phyloP scores from a whole-genome alignment of 352 stramenopile genomes.

The Globisporangium splendens region DNA sequence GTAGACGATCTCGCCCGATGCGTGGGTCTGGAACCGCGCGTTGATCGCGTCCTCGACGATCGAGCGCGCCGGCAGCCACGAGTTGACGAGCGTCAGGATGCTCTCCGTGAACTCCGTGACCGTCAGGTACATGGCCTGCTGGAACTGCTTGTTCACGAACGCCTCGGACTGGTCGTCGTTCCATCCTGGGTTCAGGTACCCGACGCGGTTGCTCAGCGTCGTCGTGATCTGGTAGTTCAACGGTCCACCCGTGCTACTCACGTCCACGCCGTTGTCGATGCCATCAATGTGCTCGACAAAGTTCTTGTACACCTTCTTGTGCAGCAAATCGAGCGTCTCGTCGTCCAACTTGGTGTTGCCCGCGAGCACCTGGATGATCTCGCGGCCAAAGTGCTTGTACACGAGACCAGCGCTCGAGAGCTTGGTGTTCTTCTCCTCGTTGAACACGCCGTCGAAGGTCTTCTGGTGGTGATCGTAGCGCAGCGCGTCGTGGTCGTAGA shows the following conservation, averaged over 20 bases:
- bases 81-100: slow-evolving; percentile 90
- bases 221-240: slow-evolving; percentile 80
- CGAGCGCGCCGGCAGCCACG: slow-evolving; percentile 91
- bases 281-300: slow-evolving; percentile 98
- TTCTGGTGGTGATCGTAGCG: slow-evolving; percentile 99
- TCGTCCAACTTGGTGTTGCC: slow-evolving; percentile 48
- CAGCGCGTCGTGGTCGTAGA: slow-evolving; percentile 88
- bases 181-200: slow-evolving; percentile 94
- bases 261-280: slow-evolving; percentile 98
- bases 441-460: slow-evolving; percentile 86
- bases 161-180: slow-evolving; percentile 89
- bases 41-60: slow-evolving; percentile 92
- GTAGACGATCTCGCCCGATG: slow-evolving; percentile 92
- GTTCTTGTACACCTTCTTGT: slow-evolving; percentile 93
- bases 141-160: slow-evolving; percentile 90
- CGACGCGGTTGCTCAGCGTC: slow-evolving; percentile 84
- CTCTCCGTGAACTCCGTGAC: slow-evolving; percentile 93
- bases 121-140: slow-evolving; percentile 93
- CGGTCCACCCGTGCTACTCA: slow-evolving; percentile 32
- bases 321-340: slow-evolving; percentile 77
- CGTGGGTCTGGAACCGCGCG: slow-evolving; percentile 85
- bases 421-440: slow-evolving; percentile 79
- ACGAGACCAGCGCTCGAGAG: slow-evolving; percentile 96
- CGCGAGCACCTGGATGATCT: slow-evolving; percentile 89
- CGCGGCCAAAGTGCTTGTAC: slow-evolving; percentile 98